Base-by-base conservation (phyloP, 805 yeast species). In the Priceomyces haplophilus region DNA sequence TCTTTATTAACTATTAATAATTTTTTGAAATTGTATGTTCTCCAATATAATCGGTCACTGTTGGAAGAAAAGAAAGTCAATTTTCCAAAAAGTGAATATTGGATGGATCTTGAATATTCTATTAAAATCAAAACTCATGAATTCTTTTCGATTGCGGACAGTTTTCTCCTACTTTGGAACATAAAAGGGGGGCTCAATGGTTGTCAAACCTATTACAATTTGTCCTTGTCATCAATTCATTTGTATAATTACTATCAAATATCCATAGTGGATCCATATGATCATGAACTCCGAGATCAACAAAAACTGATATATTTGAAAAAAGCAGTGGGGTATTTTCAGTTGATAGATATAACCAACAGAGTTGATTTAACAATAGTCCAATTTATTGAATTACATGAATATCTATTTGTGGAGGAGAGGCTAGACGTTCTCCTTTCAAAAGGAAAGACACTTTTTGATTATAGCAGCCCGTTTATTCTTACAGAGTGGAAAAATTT, bases 361-460 rank as follows among this genome's bases (percentile, higher is more conserved):
- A 50, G 52, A 19, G 54, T 55, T 29, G 53, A 47, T 20, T 44
- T 49, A n/a, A 41, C 45, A 2, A 45, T 51, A 1, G 47, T 47
- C 18, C 62, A 62, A 40, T 38, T 64, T 27, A 52, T 52, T 41
- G 70, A 65, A 43, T 54, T 65, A 30, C 64, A 53, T 46, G 68
- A 64, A 44, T 49, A 45, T 31, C 48, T 65, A 34, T 62, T 52
- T 39, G 44, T 56, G 3, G 45, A 50, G 30, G 72, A 65, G 48
- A 49, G 68, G 23, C 51, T 54, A 34, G 52, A 53, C 45, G 44
- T 59, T 19, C 32, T 38, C 24, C 34, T 55, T 2, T 44, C 51
- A 7, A 51, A 50, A 7, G 46, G 50, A n/a, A 21, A 45, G 10
- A 45, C 52, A n/a, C 7, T n/a, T 5, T n/a, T 29, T 20, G 49